phyloP scores from a whole-genome alignment of 176 grass and related monocot genomes.

The Stipa capillata region DNA sequence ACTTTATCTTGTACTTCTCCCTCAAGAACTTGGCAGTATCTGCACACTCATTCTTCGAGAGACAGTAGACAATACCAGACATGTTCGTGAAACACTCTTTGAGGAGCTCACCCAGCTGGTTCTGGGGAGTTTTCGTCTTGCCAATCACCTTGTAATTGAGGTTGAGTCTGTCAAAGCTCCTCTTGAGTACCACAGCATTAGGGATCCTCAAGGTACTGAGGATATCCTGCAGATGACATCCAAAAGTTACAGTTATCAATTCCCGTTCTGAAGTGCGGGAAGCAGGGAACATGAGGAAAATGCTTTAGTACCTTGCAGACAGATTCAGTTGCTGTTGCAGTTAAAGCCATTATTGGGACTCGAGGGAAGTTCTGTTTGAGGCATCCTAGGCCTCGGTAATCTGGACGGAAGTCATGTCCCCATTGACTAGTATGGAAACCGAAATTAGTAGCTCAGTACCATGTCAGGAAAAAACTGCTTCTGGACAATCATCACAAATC shows the following conservation, averaged over 20 bases:
- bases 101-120: conserved; percentile 67
- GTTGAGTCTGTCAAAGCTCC: conserved; percentile 84
- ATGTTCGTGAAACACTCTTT: conserved; percentile 66
- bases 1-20: conserved; percentile 73
- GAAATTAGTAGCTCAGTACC: not conserved
- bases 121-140: conserved; percentile 58
- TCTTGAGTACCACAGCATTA: conserved; percentile 61
- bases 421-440: conserved; percentile 55
- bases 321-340: conserved; percentile 82
- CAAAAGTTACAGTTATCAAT: not conserved
- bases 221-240: conserved; percentile 54
- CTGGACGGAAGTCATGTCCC: conserved; percentile 92
- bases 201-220: conserved; percentile 52
- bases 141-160: conserved; percentile 65
- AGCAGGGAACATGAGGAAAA: not conserved
- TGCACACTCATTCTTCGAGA: conserved; percentile 81
- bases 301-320: conserved; percentile 50
- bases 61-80: conserved; percentile 81
- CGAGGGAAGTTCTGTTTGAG: conserved; percentile 82
- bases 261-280: not conserved
- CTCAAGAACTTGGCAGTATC: conserved; percentile 82
- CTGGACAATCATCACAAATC: not conserved
- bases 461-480: not conserved
- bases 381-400: conserved; percentile 79
- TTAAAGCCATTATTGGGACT: conserved; percentile 84